Evolutionary conservation across 352 stramenopile genomes (phyloP), one percentile per base, ranked within the genome.

Genomic region (Pythium coloratum): DNA sequence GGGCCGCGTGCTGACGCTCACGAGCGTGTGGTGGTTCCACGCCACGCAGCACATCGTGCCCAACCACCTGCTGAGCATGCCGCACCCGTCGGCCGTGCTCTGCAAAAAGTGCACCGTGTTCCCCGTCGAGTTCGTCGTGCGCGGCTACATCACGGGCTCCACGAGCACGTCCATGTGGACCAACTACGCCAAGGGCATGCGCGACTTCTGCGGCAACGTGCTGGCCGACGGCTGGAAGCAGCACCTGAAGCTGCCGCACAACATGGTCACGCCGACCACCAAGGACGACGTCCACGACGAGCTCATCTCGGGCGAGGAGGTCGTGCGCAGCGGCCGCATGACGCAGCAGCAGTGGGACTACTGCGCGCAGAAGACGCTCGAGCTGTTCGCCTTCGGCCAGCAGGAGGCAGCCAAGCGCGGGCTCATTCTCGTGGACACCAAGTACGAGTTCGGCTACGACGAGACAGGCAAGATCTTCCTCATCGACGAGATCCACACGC

Each of bases 101-200:
- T 98, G 94, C 42, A 95, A 92, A 59, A 99, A 99, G 69, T 99
- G 96, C 78, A 93, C 80, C 30, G 89, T 94, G 12, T 99, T 99
- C 73, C 90, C 97, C 0, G 97, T 99, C 72, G 98, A 99, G 82
- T 99, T 99, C 75, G 98, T 99, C 56, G 97, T 99, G 51, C 90
- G 97, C 68, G 96, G 92, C 44, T 84, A 99, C 98, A 88, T 97
- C 59, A 99, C 96, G 12, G 97, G 97, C 59, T 99, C 94, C 4
- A 99, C 97, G 1, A 97, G 86, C 50, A 99, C 97, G 44, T 99
- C 96, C 32, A 98, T 99, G 80, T 99, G 97, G 97, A 99, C 97
- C 54, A 98, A 99, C 82, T 99, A 99, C 84, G 86, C 91, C 65
- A 95, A 97, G 62, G 97, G 97, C 32, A 70, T 94, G 47, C 88